phyloP scores from a whole-genome alignment of 139 green algal genomes.

The Chlorella sp. region DNA sequence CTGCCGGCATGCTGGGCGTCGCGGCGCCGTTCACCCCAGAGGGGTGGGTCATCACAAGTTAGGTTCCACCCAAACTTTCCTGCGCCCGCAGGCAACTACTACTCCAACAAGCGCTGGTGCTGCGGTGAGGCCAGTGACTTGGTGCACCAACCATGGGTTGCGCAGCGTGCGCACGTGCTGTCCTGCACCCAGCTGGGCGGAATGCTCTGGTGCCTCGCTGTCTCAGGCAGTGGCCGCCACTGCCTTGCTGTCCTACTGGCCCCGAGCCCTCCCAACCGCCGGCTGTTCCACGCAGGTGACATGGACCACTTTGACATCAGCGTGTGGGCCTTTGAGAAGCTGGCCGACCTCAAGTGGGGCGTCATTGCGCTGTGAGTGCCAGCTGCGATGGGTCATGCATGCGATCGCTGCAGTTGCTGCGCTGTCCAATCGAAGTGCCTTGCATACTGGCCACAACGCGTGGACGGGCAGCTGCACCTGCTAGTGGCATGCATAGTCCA shows the following conservation, averaged over 20 bases:
- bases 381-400: background rate
- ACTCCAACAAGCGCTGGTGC: slow-evolving; percentile 58
- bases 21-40: no score
- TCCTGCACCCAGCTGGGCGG: no score
- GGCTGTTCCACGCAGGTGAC: no score
- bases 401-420: background rate
- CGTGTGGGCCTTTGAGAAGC: slow-evolving; percentile 51
- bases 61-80: no score
- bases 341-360: slow-evolving; percentile 44
- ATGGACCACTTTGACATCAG: slow-evolving; percentile 47
- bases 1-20: background rate
- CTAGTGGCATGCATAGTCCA: background rate
- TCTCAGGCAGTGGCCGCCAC: no score
- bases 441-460: no score
- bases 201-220: no score
- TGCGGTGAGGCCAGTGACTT: slow-evolving; percentile 31
- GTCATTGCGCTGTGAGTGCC: slow-evolving; percentile 37
- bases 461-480: no score
- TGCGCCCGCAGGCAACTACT: slow-evolving; percentile 36
- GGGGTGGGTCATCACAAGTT: no score
- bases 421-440: background rate
- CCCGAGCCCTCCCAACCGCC: no score
- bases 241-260: no score
- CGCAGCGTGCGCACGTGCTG: background rate
- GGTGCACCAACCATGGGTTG: background rate